These are phyloP conservation scores for Daldinia loculata DNA, from an alignment of 495 filamentous ascomycete species.

Conservation along the genomic window DNA sequence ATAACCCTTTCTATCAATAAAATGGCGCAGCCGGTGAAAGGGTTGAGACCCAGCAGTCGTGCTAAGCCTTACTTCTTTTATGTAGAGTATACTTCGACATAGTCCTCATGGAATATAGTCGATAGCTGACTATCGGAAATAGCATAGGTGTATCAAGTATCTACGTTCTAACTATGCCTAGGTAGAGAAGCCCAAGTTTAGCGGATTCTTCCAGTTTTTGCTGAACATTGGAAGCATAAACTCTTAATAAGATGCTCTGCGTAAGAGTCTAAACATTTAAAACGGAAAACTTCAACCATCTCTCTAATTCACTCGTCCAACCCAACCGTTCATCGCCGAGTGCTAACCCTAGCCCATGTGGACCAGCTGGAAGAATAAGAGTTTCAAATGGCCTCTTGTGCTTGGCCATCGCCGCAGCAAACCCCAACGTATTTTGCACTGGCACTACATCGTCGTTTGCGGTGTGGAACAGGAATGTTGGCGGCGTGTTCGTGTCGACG, in stretches of 20 bases:
- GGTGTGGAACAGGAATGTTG: slow-evolving; percentile 31
- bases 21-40: too few species aligned
- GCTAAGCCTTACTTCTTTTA: too few species aligned
- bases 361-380: slow-evolving; percentile 17
- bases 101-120: slow-evolving; percentile 42
- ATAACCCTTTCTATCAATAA: too few species aligned
- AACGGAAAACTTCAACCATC: slow-evolving; percentile 14
- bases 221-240: neutral
- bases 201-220: neutral
- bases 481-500: slow-evolving; percentile 19
- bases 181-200: neutral
- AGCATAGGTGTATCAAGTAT: neutral
- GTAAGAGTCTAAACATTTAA: neutral
- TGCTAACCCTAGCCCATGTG: slow-evolving; percentile 25
- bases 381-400: slow-evolving; percentile 13
- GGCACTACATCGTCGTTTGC: slow-evolving; percentile 23
- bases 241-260: neutral
- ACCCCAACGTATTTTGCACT: slow-evolving; percentile 23
- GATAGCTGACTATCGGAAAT: neutral
- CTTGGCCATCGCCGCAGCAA: slow-evolving; percentile 21
- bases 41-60: too few species aligned
- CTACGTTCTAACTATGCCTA: neutral
- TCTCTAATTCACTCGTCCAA: slow-evolving; percentile 24
- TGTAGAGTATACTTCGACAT: too few species aligned
- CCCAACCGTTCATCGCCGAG: neutral